phyloP scores from a whole-genome alignment of 768 basidiomycete species.

The Kwoniella dendrophila region DNA sequence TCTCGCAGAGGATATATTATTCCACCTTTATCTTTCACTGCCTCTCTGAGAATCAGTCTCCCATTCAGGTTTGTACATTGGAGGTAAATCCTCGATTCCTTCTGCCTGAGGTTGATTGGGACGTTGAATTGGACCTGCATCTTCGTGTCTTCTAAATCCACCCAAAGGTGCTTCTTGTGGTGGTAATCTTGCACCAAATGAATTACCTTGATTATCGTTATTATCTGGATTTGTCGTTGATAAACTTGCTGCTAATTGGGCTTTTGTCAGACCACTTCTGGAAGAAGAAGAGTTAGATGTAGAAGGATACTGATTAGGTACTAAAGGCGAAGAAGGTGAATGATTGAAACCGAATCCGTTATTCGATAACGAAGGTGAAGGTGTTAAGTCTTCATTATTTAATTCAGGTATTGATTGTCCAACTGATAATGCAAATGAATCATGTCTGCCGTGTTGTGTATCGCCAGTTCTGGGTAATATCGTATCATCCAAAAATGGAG shows the following conservation, averaged over 20 bases:
- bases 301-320: constrained; percentile 8
- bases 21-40: background rate
- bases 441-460: constrained; percentile 24
- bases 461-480: background rate
- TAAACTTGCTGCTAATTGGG: constrained; percentile 37
- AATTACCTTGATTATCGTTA: background rate
- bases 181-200: constrained; percentile 15
- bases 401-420: constrained; percentile 13
- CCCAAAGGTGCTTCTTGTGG: constrained; percentile 35
- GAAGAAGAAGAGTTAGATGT: constrained; percentile 4
- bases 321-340: constrained; percentile 21
- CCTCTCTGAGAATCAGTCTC: constrained; percentile 19
- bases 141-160: constrained; percentile 43
- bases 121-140: constrained; percentile 32
- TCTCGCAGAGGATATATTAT: no score
- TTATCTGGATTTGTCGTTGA: constrained; percentile 34
- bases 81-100: constrained; percentile 45
- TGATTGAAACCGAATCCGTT: background rate
- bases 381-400: constrained; percentile 11
- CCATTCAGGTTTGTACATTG: constrained; percentile 45
- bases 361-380: constrained; percentile 15
- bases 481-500: constrained; percentile 36
- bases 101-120: background rate
- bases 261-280: constrained; percentile 29
- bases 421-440: constrained; percentile 24